These are phyloP conservation scores for Ganoderma leucocontextum DNA, from an alignment of 1,284 basidiomycete genomes.

Conservation along the genomic window DNA sequence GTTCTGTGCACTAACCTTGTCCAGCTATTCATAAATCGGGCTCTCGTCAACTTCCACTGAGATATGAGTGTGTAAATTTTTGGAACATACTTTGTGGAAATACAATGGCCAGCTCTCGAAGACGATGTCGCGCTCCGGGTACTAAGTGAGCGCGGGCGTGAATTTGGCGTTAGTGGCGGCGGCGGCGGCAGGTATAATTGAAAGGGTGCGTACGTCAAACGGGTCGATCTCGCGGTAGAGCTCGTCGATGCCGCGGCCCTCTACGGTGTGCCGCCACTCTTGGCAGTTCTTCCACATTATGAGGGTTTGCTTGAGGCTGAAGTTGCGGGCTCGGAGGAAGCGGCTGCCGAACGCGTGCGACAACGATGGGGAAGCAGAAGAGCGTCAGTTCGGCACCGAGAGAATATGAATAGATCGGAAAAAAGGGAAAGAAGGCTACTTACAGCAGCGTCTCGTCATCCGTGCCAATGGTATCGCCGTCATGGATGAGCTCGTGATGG, in stretches of 20 bases:
- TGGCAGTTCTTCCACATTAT: conserved; percentile 67
- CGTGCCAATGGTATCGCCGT: conserved; percentile 70
- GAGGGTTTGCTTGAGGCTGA: conserved; percentile 60
- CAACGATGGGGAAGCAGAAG: conserved; percentile 1
- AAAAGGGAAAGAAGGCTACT: conserved; percentile 17
- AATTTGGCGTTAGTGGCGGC: background rate
- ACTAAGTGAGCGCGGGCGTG: conserved; percentile 48
- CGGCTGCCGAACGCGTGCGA: conserved; percentile 51
- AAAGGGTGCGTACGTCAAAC: conserved; percentile 58
- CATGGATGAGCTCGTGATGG: conserved; percentile 59
- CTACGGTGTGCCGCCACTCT: conserved; percentile 64
- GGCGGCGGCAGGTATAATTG: conserved; percentile 4
- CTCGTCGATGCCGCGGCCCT: conserved; percentile 65
- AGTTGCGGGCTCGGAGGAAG: conserved; percentile 72
- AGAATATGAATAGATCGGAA: background rate
- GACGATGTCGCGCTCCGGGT: conserved; percentile 69
- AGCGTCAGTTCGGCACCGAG: background rate
- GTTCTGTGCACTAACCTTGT: conserved; percentile 56
- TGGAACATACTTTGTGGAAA: conserved; percentile 68
- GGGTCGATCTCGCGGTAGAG: conserved; percentile 64
- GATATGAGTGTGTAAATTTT: conserved; percentile 6
- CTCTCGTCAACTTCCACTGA: conserved; percentile 11
- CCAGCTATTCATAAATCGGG: conserved; percentile 50
- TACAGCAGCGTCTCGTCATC: conserved; percentile 69
- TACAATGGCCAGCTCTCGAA: conserved; percentile 79